phyloP scores from a whole-genome alignment of 2,329 filamentous ascomycete genomes.

The Paecilomyces sp. region DNA sequence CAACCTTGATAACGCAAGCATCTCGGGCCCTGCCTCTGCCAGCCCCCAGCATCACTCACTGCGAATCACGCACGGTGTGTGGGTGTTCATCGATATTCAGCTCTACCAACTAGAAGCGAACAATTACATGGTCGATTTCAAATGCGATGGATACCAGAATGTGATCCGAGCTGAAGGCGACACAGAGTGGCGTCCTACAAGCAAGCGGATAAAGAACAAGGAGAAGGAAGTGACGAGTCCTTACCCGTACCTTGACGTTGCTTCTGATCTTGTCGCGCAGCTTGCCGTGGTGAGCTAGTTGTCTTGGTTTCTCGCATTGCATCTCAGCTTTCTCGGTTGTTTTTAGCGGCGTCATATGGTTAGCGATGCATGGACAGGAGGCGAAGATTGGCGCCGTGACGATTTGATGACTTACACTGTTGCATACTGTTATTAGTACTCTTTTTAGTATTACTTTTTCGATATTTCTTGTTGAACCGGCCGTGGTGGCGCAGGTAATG shows the following conservation, averaged over 20 bases:
- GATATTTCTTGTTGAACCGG: neutral
- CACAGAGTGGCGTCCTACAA: slow-evolving; percentile 42
- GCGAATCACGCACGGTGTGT: slow-evolving; percentile 61
- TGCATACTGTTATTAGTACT: neutral
- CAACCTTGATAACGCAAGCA: slow-evolving; percentile 24
- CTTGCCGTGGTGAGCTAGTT: slow-evolving; percentile 69
- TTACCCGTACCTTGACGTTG: slow-evolving; percentile 92
- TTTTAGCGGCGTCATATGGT: neutral
- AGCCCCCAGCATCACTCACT: slow-evolving; percentile 26
- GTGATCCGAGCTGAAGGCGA: slow-evolving; percentile 51
- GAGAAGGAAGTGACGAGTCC: slow-evolving; percentile 94
- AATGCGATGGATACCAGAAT: slow-evolving; percentile 95
- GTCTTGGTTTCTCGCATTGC: neutral
- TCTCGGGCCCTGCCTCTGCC: slow-evolving; percentile 30
- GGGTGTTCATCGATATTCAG: slow-evolving; percentile 92
- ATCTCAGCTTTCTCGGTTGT: neutral
- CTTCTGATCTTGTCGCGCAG: slow-evolving; percentile 86
- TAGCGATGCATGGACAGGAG: neutral
- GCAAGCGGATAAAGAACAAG: slow-evolving; percentile 52
- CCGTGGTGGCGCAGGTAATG: neutral
- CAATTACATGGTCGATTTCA: slow-evolving; percentile 96
- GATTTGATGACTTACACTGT: neutral
- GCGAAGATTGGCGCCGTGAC: neutral
- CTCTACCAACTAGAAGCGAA: slow-evolving; percentile 89
- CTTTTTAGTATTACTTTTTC: neutral